Percentiles rank a stretch among this genome's conserved stretches.
Conservation (phyloP, 2,329 filamentous ascomycete species). For the Fusarium anguioides region DNA sequence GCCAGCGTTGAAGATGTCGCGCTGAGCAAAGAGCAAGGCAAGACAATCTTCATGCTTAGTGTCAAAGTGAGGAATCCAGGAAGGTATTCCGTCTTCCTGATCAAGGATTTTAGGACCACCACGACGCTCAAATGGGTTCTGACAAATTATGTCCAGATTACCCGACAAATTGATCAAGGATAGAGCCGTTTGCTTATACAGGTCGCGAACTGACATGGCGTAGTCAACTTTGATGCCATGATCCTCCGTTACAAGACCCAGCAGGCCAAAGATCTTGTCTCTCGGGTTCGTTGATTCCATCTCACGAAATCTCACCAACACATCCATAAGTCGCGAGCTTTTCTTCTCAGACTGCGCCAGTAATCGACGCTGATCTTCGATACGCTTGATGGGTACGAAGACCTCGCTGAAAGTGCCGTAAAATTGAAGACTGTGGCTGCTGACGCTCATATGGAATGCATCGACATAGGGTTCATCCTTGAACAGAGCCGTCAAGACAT, state of each 20-base stretch:
- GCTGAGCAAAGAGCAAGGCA: slow-evolving; percentile 22
- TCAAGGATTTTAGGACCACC: background rate
- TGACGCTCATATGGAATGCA: slow-evolving; percentile 3
- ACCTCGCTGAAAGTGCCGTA: background rate
- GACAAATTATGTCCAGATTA: slow-evolving; percentile 26
- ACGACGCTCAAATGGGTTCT: slow-evolving; percentile 13
- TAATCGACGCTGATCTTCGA: slow-evolving; percentile 14
- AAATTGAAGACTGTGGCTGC: background rate
- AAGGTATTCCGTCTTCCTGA: background rate
- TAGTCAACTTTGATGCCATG: slow-evolving; percentile 22
- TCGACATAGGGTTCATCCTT: slow-evolving; percentile 29
- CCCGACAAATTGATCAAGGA: slow-evolving; percentile 10
- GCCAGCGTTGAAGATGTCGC: slow-evolving; percentile 7
- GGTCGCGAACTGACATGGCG: background rate
- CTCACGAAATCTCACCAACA: background rate
- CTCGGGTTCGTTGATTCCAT: slow-evolving; percentile 8
- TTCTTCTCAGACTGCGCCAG: rapidly evolving
- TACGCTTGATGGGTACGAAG: slow-evolving; percentile 1
- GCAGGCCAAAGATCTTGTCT: slow-evolving; percentile 16
- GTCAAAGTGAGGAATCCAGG: slow-evolving; percentile 21
- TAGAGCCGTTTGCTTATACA: background rate
- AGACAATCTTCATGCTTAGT: background rate
- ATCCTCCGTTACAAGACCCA: slow-evolving; percentile 12
- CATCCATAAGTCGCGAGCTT: slow-evolving; percentile 6
- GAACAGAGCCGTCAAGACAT: background rate